Evolutionary conservation across 768 basidiomycete species (phyloP), one percentile per base, ranked within the genome.

Genomic region (Pleurotus giganteus): DNA sequence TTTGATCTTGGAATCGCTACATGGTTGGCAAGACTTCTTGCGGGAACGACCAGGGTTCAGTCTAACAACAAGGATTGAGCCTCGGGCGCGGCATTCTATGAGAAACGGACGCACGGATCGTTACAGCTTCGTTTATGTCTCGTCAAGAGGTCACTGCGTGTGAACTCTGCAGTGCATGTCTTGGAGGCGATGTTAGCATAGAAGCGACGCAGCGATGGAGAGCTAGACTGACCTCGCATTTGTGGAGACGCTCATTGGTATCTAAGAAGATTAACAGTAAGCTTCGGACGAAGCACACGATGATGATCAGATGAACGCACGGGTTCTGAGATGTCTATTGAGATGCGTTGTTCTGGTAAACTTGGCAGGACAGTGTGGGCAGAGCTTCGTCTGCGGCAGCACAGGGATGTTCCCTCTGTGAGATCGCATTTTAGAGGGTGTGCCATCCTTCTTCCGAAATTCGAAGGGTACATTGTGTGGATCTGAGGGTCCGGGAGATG

Each of bases 281-380:
- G 53, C 32, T 28, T 49, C 27, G 19, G 12, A 8, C 21, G 36
- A 26, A 23, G 17, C 41, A 8, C 47, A 3, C 51, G n/a, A 50
- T 53, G 31, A 52, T 26, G 19, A 19, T 26, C 11, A 73, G 21
- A 34, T 15, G 13, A 9, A 51, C 85, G 53, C 65, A 88, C 87
- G 87, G 58, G 86, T 87, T 46, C 85, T 82, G 55, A 88, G 64
- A 63, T 89, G 87, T 15, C 87, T 77, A 66, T 88, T 86, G 44
- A 89, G 74, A 66, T 89, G 87, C 0, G 87, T 88, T 1, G 83
- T 86, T 29, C 86, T 74, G 3, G 86, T 88, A 63, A 88, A 89
- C 62, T 84, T 87, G 3, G 87, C 86, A 0, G 85, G 84, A 61
- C 87, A 89, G 28, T 83, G 70, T 9, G 80, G 77, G 61, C 87